Base-by-base conservation (phyloP, 2,329 filamentous ascomycete genomes). In the Huntiella decipiens region DNA sequence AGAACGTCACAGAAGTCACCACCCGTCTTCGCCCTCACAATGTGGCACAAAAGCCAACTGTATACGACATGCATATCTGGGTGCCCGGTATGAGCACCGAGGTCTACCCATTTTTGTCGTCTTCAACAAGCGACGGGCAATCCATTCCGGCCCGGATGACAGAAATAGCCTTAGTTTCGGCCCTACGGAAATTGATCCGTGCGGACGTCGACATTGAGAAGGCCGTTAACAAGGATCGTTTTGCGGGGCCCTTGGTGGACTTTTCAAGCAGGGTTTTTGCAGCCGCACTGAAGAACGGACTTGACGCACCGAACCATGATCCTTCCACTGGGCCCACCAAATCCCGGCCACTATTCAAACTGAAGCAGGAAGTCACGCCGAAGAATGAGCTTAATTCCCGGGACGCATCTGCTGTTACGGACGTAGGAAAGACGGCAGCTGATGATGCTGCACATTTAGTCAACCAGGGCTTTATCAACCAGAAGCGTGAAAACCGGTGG, bases 161-260 rank as follows among this genome's bases (percentile, higher is more conserved):
- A 17, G 39, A 48, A 19, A 39, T 40, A 17, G 42, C 42, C 2
- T 12, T 48, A 16, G 33, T 48, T 32, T 32, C 46, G 12, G 19
- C 38, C 5, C 38, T 48, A 11, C 42, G 46, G 15, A 41, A 39
- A 15, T 43, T 48, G 8, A 32, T 38, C 7, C 17, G n/a, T 4
- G 35, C 46, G 3, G 17, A 36, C 12, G 31, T 19, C 4, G 42
- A 28, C 2, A 38, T n/a, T 3, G 32, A 39, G 4, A 36, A 8
- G 4, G 15, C 38, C 12, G 16, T 42, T 10, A 38, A 38, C 12
- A 33, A 40, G 7, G 43, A 48, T 13, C 44, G 31, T 11, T 49
- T 43, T 33, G 36, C 44, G 13, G 47, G 47, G 32, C 47, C 47
- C 3, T 37, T 49, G 19, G 22, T 40, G n/a, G 47, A 49, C 32